Conservation (phyloP, 345 rosid genomes). For the sweet orange (Citrus sinensis) region DVS_A1.0 CM039161.1:10764501-10765000, state of each 20-base stretch:
- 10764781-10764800: conserved; percentile 18
- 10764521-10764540: conserved; percentile 6
- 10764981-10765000: not conserved
- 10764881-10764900: not conserved
- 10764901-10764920: not conserved
- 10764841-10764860: not conserved
- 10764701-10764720: not conserved
- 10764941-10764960: too few species aligned
- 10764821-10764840: too few species aligned
- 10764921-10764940: not conserved
- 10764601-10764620: not conserved
- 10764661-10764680: too few species aligned
- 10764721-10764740: conserved; percentile 10
- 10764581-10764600: conserved; percentile 6
- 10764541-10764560: not conserved
- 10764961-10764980: not conserved
- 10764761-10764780: not conserved
- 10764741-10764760: conserved; percentile 57
- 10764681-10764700: not conserved
- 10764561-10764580: not conserved
- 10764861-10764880: conserved; percentile 20
- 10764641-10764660: not conserved
- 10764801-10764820: conserved; percentile 6
- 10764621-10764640: not conserved
- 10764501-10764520: not conserved